Evolutionary conservation across 225 moss, liverwort and hornwort genomes (phyloP), one percentile per base, ranked within the genome.

Genomic region (Polytrichum formosum): DNA sequence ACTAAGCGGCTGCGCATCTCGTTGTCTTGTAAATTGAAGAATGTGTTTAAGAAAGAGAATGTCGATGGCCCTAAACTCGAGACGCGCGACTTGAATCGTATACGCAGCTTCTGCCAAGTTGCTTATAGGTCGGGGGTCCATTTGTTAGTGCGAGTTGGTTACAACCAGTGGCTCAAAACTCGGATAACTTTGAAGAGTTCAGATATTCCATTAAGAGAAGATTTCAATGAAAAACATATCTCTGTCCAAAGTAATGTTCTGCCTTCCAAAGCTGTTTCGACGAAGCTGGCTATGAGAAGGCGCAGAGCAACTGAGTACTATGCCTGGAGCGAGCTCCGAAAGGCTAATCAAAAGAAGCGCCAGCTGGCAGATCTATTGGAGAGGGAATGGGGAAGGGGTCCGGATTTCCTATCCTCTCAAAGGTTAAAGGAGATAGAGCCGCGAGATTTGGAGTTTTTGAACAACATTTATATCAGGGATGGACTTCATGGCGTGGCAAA

Each of bases 171-270:
- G 74, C 18, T 81, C 2, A 61, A 70, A 26, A 81, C 81, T 20
- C 28, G 23, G 5, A 30, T 81, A 10, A 29, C 23, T 29, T 70
- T 19, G 17, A 69, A 73, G 7, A 63, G 1, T 22, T 21, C 65
- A 54, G 73, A 54, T 53, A 4, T 6, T 29, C 7, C 16, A 31
- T 20, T 4, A 18, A 6, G 10, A 7, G 13, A 18, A 5, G 76
- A 65, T 55, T 35, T 33, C 16, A 55, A 28, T 55, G 53, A 26
- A 16, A 19, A 61, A 4, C 61, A 19, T 26, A 23, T 76, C n/a
- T 61, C 26, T 18, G 56, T 77, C 46, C 81, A 74, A 0, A 74
- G 77, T 20, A 81, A 81, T 19, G 77, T 77, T 20, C 59, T 81
- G 26, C 81, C 81, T 7, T 1, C 20, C 59, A 71, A 70, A 10